Evolutionary conservation across 1,284 basidiomycete species (phyloP).

Genomic region (Tranzscheliella williamsii): DNA sequence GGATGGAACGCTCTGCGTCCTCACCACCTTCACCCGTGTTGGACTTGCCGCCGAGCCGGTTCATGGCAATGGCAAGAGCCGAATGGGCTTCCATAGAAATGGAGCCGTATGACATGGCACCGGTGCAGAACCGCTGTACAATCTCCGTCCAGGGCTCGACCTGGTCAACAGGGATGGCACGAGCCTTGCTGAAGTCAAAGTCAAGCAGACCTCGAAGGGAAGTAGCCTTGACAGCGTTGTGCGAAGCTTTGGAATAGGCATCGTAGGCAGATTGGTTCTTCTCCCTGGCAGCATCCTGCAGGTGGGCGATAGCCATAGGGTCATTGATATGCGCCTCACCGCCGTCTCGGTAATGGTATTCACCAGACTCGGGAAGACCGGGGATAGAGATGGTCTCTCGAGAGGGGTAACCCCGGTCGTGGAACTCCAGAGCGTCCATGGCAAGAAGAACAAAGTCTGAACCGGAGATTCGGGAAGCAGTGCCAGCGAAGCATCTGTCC

Average conservation of each 20-base stretch:
- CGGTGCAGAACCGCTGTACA: conserved; percentile 58
- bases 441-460: conserved; percentile 53
- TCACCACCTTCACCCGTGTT: conserved; percentile 60
- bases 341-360: conserved; percentile 59
- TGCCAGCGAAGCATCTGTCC: conserved; percentile 57
- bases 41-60: conserved; percentile 58
- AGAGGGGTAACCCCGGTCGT: conserved; percentile 55
- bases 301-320: conserved; percentile 53
- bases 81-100: conserved; percentile 59
- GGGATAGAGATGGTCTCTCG: conserved; percentile 47
- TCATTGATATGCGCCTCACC: conserved; percentile 59
- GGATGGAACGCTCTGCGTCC: conserved; percentile 58
- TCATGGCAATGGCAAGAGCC: conserved; percentile 57
- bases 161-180: conserved; percentile 57
- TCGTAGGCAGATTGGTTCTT: conserved; percentile 56
- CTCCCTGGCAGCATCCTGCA: conserved; percentile 56
- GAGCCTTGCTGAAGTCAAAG: conserved; percentile 50
- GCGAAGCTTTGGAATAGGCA: conserved; percentile 53
- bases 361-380: conserved; percentile 54
- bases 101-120: conserved; percentile 59
- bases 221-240: conserved; percentile 51
- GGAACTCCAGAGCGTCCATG: conserved; percentile 57
- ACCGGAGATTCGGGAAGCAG: conserved; percentile 54
- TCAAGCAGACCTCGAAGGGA: conserved; percentile 56
- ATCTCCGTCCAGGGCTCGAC: conserved; percentile 61